Percentiles rank a stretch among this genome's conserved stretches.
These are phyloP conservation scores for Thelonectria blattea DNA, from an alignment of 2,329 filamentous ascomycete species.

Conservation along the genomic window DNA sequence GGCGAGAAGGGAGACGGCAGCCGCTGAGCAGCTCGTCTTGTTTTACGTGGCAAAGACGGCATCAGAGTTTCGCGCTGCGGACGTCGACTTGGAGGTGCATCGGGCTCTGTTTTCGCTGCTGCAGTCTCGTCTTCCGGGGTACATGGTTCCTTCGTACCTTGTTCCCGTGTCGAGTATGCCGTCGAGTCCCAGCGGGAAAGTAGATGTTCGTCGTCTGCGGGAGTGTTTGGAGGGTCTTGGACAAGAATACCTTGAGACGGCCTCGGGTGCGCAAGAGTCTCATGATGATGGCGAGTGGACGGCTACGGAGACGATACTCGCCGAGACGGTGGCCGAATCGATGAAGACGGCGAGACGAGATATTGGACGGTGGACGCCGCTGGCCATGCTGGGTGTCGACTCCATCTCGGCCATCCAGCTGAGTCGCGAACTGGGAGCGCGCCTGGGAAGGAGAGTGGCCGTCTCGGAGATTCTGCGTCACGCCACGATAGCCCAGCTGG, in stretches of 20 bases:
- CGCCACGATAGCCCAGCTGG: constrained; percentile 68
- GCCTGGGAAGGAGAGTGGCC: constrained; percentile 56
- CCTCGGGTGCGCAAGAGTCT: constrained; percentile 36
- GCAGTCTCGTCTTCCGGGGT: constrained; percentile 64
- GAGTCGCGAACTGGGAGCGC: constrained; percentile 60
- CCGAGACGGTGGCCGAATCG: constrained; percentile 57
- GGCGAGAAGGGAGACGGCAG: constrained; percentile 47
- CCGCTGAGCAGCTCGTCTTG: constrained; percentile 63
- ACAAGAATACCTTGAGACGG: constrained; percentile 50
- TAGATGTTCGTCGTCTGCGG: constrained; percentile 65
- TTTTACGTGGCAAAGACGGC: constrained; percentile 66
- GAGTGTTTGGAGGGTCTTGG: constrained; percentile 54
- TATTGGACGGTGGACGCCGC: constrained; percentile 71
- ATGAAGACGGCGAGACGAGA: constrained; percentile 51
- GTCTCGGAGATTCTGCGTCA: constrained; percentile 75
- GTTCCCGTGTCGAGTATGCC: constrained; percentile 74
- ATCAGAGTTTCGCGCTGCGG: constrained; percentile 45
- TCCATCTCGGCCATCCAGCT: constrained; percentile 81
- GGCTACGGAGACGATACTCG: constrained; percentile 61
- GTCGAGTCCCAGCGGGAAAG: constrained; percentile 75
- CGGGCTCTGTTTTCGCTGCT: constrained; percentile 61
- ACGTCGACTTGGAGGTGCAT: constrained; percentile 45
- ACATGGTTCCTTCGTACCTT: constrained; percentile 81
- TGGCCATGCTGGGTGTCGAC: constrained; percentile 81
- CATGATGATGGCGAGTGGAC: constrained; percentile 55